Base-by-base conservation (phyloP, 345 rosid species). In the Brassica cretica region DNA sequence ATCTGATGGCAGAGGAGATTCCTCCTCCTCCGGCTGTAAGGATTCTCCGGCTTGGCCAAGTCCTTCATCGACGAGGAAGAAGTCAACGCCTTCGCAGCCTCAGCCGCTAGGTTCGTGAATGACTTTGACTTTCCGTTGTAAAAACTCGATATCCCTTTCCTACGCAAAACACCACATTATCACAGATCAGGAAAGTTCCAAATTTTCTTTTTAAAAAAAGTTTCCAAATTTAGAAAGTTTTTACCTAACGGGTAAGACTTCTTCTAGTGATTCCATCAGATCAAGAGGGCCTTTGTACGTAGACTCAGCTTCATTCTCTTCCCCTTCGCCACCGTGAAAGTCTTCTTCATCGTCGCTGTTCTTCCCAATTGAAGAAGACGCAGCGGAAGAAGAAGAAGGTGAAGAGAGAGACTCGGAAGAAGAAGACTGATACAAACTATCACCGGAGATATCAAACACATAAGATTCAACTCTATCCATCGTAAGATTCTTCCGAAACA, bases 101-200 rank as follows among this genome's bases (percentile, higher is more conserved):
- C 89, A 1, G 82, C 88, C 0, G 79, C 85, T 49, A 95, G 66
- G 71, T 84, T 90, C 0, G 98, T 86, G 65, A 84, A 95, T 0
- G 97, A 91, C 82, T 86, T 93, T 0, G 99, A 93, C 81, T 93
- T 95, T 3, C 99, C 99, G 58, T 66, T 80, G 82, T 91, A 95
- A 80, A 83, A 93, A 37, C 73, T 90, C 0, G 99, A 95, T 58
- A 95, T 90, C 9, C 98, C 94, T 80, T 85, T 88, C 87, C 98
- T 91, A 89, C 72, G 73, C 49, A 74, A 80, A 73, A 49, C 18
- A 5, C n/a, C 74, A 75, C 41, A 63, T 64, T 11, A 27, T 27
- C 33, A 49, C 30, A 24, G 3, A 63, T 51, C 63, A 70, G 70
- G 35, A 75, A 35, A 35, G 15, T 64, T 65, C 6, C 70, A 0